Evolutionary conservation across 495 filamentous ascomycete species (phyloP), one percentile per base, ranked within the genome.

Genomic region (Pyronema domesticum): DNA sequence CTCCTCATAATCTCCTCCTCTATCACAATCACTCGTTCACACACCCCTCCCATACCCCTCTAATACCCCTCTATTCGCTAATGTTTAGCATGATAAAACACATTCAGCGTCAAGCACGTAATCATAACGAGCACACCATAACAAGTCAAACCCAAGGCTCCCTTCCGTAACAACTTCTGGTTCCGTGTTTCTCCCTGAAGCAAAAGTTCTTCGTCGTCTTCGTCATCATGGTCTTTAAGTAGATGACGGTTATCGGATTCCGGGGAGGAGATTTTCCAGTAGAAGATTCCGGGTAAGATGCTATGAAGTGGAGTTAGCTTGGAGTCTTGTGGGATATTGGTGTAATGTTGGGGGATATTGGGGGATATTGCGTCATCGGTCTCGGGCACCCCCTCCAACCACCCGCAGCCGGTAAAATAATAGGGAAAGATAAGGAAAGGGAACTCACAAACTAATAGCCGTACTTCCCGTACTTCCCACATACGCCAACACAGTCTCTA

Each of bases 401-500:
- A n/a, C n/a, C n/a, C n/a, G n/a, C n/a, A n/a, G n/a, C n/a, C n/a
- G n/a, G n/a, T n/a, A 30, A 2, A 30, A 30, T 30, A 5, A 30
- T 5, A 30, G 23, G 23, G 23, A n/a, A 6, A 17, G 35, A 43
- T 11, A 53, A 53, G 11, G 19, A 14, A 1, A 30, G 23, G 23
- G 23, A 30, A 51, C 60, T 52, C 17, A 63, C 61, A 98, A 98
- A 58, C 85, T 91, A 60, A 98, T 96, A 59, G 81, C 81, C 0
- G 91, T 98, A 54, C 82, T 87, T 19, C 91, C 91, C 0, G 91
- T 98, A 62, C 82, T 87, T 7, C 93, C 91, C 17, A 98, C 91
- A 59, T 95, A 98, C 0, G 91, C 89, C 7, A 98, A 74, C 0
- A 96, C 88, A 39, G 83, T 80, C 61, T 94, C 86, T 2, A 98